Base-by-base conservation (phyloP, 2,329 filamentous ascomycete species). In the Clonostachys byssicola region DNA sequence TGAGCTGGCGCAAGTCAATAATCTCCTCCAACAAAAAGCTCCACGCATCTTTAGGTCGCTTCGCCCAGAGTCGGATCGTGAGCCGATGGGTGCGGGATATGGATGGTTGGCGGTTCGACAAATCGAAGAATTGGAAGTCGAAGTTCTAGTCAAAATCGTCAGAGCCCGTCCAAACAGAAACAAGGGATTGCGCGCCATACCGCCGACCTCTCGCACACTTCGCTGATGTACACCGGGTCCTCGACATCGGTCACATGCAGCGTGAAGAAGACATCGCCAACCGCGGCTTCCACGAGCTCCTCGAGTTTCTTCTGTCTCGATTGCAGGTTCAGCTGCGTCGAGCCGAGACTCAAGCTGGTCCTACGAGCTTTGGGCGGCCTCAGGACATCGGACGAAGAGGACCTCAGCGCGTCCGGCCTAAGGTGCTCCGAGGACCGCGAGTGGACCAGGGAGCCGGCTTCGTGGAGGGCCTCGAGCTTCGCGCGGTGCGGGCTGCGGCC, bases 221-320 rank as follows among this genome's bases (percentile, higher is more conserved):
- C 92, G 60, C 91, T 96, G 57, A 96, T 81, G 63, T 96, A 96
- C n/a, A 96, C 70, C 0, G 92, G 91, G 14, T 89, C 85, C 42
- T 76, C 67, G 45, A 82, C 67, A 5, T 70, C 79, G 2, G 80
- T 71, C 42, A 85, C 80, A 64, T 96, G 92, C 45, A 96, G 62
- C 4, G 89, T 88, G 65, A 95, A 94, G 75, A 95, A 96, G 14
- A 86, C 84, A 67, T 96, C 88, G n/a, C 86, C 89, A 67, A 94
- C 84, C 45, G 82, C 78, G 56, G 76, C 80, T 45, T 84, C 81
- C 30, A 88, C 81, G 8, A 89, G 78, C 54, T 85, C 77, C 63
- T 94, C 88, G 40, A 96, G 71, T 61, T 84, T 86, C 64, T 83
- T 83, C 71, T 96, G 91, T 47, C 90, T 66, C 23, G 71, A 68